Evolutionary conservation across 306 rosid genomes (phyloP).

Genomic region (Fragaria vesca): DNA sequence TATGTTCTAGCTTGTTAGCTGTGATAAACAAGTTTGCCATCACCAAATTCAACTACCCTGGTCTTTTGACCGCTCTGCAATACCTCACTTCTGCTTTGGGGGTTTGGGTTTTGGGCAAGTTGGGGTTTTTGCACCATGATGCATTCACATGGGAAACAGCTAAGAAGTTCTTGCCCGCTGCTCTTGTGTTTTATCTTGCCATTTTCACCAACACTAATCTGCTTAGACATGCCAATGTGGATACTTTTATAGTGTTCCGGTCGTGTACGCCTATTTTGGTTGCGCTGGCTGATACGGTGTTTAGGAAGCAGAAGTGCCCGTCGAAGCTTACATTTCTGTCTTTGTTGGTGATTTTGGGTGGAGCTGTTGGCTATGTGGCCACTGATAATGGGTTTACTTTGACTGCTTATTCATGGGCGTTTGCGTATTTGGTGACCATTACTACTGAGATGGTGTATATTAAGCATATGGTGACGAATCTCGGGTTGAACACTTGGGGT

Average conservation of each 20-base stretch:
- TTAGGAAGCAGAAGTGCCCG: constrained; percentile 72
- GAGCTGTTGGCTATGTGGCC: constrained; percentile 85
- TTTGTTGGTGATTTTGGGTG: constrained; percentile 66
- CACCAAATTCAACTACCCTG: constrained; percentile 88
- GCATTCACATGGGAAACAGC: constrained; percentile 65
- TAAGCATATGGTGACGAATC: constrained; percentile 90
- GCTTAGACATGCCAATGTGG: constrained; percentile 93
- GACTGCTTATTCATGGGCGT: constrained; percentile 94
- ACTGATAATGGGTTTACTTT: constrained; percentile 80
- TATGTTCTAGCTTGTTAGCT: constrained; percentile 88
- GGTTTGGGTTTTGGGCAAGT: constrained; percentile 69
- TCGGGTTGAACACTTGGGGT: constrained; percentile 91
- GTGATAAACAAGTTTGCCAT: constrained; percentile 94
- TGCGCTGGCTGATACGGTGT: constrained; percentile 79
- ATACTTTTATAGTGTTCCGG: constrained; percentile 89
- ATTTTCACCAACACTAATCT: constrained; percentile 96
- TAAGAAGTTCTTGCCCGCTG: constrained; percentile 88
- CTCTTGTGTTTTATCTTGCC: constrained; percentile 82
- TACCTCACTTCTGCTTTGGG: constrained; percentile 83
- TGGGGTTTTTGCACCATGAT: constrained; percentile 80
- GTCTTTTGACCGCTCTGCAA: constrained; percentile 81
- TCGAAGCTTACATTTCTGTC: constrained; percentile 76
- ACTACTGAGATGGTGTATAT: constrained; percentile 97
- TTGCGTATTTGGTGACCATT: constrained; percentile 80
- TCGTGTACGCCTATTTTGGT: constrained; percentile 90